phyloP scores from a whole-genome alignment of 495 filamentous ascomycete species.

The Aspergillus indologenus region DNA sequence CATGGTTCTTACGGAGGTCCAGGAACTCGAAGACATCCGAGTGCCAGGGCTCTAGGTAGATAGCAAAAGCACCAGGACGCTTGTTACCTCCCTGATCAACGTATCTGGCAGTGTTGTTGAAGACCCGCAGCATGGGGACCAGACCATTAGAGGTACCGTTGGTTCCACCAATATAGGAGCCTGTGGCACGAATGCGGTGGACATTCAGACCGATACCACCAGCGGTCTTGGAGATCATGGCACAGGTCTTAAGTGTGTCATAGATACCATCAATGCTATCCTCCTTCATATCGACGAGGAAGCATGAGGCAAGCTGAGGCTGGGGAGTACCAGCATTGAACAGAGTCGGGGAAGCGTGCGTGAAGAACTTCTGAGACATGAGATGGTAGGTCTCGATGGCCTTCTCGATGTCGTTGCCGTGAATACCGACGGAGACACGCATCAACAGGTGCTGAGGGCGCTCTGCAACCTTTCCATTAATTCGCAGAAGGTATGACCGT shows the following conservation, averaged over 20 bases:
- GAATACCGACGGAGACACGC: conserved; percentile 96
- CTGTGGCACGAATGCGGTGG: conserved; percentile 92
- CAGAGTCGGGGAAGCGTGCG: conserved; percentile 93
- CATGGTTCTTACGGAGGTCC: conserved; percentile 97
- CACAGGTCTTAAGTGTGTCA: conserved; percentile 97
- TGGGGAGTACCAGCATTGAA: conserved; percentile 97
- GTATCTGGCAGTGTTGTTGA: conserved; percentile 98
- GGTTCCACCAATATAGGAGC: conserved; percentile 95
- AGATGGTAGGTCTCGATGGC: conserved; percentile 96
- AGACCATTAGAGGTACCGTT: conserved; percentile 98
- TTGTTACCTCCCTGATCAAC: conserved; percentile 99
- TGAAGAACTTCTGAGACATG: conserved; percentile 98
- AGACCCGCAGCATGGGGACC: conserved; percentile 95
- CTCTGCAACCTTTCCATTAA: conserved; percentile 91
- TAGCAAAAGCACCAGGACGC: conserved; percentile 95
- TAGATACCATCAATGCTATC: conserved; percentile 99
- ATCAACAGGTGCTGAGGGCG: conserved; percentile 98
- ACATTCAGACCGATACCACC: conserved; percentile 95
- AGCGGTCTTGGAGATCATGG: conserved; percentile 98
- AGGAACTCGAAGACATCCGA: conserved; percentile 96
- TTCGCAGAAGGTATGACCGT: conserved; percentile 90
- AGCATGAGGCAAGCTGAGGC: conserved; percentile 93
- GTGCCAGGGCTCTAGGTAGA: conserved; percentile 99
- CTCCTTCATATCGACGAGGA: conserved; percentile 97
- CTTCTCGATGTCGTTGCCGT: conserved; percentile 89